Evolutionary conservation across 345 rosid genomes (phyloP), one percentile per base, ranked within the genome.

Genomic region (Cardamine occulta): DNA sequence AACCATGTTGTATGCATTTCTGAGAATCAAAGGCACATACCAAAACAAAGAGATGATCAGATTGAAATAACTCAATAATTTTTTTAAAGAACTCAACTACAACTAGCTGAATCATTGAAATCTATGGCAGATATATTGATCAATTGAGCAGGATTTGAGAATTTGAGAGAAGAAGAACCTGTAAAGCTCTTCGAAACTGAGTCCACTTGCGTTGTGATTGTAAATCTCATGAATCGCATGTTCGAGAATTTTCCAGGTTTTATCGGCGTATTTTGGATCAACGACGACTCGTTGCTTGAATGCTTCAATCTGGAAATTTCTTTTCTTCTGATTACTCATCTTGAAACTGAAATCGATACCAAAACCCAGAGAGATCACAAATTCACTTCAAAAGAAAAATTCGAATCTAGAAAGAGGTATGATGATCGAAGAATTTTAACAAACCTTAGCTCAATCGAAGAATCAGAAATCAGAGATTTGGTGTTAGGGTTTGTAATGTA

Each of bases 1-100:
- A 63, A 94, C 98, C 97, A 94, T 94, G 77, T 91, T 91, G 86
- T 94, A 94, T 11, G 98, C 97, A 68, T 91, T 91, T 85, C 98
- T 94, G 82, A 17, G 12, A 31, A 57, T 66, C 59, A 65, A 26
- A 68, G 39, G 12, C 39, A 8, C 68, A 66, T 11, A 47, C 3
- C 69, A 65, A 29, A 39, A 35, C 11, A 35, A 35, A 35, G 11
- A 35, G 40, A 35, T 35, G 35, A 32, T 32, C 35, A 37, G 42
- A 37, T 37, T 24, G 28, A 24, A 24, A 24, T 19, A 19, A 19
- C 0, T 8, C 2, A 9, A 35, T 35, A 2, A 35, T 3, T 2
- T 35, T 35, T 11, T 35, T 35, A 7, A 35, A 9, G 37, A 34
- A 34, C 3, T 1, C 26, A 24, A 24, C 26, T 24, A 24, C 26